Base-by-base conservation (phyloP, 2,329 filamentous ascomycete species). In the Elsinoe necatrix region DNA sequence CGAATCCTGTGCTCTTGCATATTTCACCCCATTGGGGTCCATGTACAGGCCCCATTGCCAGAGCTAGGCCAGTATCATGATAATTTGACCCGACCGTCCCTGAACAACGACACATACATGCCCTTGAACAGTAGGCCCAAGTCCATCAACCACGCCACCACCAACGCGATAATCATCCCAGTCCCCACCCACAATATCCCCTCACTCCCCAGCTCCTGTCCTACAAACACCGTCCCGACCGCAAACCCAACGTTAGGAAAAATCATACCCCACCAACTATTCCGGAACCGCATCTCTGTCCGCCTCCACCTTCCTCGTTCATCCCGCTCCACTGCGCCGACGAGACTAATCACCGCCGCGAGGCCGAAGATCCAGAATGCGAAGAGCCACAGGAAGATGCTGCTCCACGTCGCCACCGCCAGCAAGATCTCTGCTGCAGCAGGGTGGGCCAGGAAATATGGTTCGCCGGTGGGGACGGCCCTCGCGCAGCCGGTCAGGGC, bases 221-320 rank as follows among this genome's bases (percentile, higher is more conserved):
- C 82, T 42, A 84, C 73, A 8, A 77, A 70, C 41, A 85, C 81
- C 6, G 77, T 78, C 0, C 80, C 77, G 45, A 85, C 73, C 0
- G 79, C 81, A 58, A 85, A 80, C 0, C 83, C 83, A 1, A 80
- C 80, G 59, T 86, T 85, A 4, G 83, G 83, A 63, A 85, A 86
- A 25, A 86, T 78, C 65, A 84, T 81, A 2, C 80, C 80, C 75
- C 79, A 84, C 39, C 39, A 43, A 21, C 16, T 21, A 23, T 43
- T 43, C 39, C n/a, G 8, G 12, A 43, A 43, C 7, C 39, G 4
- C 39, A 43, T 43, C 27, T 9, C 27, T 6, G 7, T 8, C 39
- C 7, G 8, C 21, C 8, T 43, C 39, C 39, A 43, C 2, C 6
- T 7, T 6, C 39, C 39, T 20, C n/a, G 6, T 21, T 43, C 21